These are phyloP conservation scores for Rhododendron williamsianum DNA, from an alignment of 148 eudicot species.

Conservation along the genomic window DNA sequence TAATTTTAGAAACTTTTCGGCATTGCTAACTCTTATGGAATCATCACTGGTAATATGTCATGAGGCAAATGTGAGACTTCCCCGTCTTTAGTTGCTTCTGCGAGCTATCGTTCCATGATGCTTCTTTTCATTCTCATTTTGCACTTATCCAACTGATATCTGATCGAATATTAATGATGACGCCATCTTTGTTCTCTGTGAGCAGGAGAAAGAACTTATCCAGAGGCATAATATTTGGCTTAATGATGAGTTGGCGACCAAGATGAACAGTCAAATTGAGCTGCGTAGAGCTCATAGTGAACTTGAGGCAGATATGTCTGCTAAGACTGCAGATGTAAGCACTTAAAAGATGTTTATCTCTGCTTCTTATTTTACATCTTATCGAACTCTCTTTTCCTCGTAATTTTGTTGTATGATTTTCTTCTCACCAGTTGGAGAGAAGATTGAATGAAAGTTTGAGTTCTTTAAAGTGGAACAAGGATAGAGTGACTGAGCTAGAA, in stretches of 20 bases:
- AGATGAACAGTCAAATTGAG: constrained; percentile 55
- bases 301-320: constrained; percentile 70
- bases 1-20: neutral
- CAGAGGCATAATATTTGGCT: constrained; percentile 93
- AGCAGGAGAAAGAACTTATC: constrained; percentile 84
- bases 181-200: constrained; percentile 5
- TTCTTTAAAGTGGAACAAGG: constrained; percentile 65
- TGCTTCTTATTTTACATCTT: neutral
- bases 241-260: constrained; percentile 71
- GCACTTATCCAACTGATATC: neutral
- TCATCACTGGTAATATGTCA: neutral
- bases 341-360: neutral
- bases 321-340: constrained; percentile 66
- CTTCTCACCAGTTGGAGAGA: constrained; percentile 44
- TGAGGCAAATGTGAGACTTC: neutral
- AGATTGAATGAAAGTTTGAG: constrained; percentile 57
- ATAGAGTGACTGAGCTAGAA: constrained; percentile 67
- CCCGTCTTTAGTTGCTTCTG: neutral
- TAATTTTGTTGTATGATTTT: neutral
- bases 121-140: neutral
- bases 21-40: neutral
- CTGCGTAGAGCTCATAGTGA: constrained; percentile 58
- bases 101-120: neutral
- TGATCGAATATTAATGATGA: neutral
- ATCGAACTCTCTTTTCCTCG: constrained; percentile 1